phyloP scores from a whole-genome alignment of 169 alveolate genomes.

The Cryptosporidium meleagridis region DNA sequence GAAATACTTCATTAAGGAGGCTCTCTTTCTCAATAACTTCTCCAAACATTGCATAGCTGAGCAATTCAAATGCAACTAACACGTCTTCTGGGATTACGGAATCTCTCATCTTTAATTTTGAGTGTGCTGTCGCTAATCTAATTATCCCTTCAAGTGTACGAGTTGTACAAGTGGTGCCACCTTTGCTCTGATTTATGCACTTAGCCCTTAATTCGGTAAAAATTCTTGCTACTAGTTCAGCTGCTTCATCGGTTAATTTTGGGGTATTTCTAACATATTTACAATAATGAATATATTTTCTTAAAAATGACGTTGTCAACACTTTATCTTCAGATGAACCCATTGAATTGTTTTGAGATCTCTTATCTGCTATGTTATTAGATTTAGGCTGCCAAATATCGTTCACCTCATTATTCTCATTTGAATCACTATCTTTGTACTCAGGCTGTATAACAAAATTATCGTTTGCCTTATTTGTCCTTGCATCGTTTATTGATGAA shows the following conservation, averaged over 20 bases:
- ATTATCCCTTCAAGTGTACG: slow-evolving; percentile 90
- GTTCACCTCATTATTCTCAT: slow-evolving; percentile 69
- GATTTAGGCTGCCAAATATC: slow-evolving; percentile 75
- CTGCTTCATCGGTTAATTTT: slow-evolving; percentile 85
- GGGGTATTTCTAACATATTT: slow-evolving; percentile 78
- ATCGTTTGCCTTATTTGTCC: neutral
- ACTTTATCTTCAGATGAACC: slow-evolving; percentile 27
- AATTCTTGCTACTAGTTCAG: slow-evolving; percentile 81
- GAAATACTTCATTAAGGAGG: neutral
- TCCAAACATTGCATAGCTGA: slow-evolving; percentile 86
- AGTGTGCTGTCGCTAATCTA: slow-evolving; percentile 89
- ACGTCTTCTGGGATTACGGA: slow-evolving; percentile 85
- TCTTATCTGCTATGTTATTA: neutral
- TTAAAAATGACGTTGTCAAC: slow-evolving; percentile 42
- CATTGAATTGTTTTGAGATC: slow-evolving; percentile 13
- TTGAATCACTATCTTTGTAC: neutral
- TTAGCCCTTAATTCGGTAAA: slow-evolving; percentile 82
- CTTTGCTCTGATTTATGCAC: slow-evolving; percentile 49
- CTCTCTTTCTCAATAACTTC: slow-evolving; percentile 59
- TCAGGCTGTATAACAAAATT: slow-evolving; percentile 68
- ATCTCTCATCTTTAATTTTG: slow-evolving; percentile 85
- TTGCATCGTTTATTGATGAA: neutral
- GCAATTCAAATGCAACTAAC: slow-evolving; percentile 81
- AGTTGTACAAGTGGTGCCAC: slow-evolving; percentile 38
- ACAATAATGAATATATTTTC: slow-evolving; percentile 71